Evolutionary conservation across 768 basidiomycete genomes (phyloP).

Genomic region (Rhizopogon sp.): DNA sequence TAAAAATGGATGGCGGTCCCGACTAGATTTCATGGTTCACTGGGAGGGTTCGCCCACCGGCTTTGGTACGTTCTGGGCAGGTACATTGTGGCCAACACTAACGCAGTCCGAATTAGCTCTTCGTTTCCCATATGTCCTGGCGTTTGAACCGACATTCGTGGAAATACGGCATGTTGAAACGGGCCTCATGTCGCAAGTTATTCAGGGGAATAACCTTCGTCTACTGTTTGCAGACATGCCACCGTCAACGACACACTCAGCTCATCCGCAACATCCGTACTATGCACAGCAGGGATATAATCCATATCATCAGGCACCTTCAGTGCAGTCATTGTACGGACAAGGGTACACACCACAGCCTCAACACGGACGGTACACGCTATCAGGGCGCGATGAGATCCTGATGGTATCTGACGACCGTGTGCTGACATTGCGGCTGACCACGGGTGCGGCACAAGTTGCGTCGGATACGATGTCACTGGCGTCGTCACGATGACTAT

Average conservation of each 20-base stretch:
- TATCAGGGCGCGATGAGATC: conserved; percentile 75
- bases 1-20: conserved; percentile 88
- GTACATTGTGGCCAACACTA: not conserved
- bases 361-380: conserved; percentile 39
- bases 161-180: conserved; percentile 96
- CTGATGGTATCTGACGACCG: conserved; percentile 88
- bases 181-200: conserved; percentile 88
- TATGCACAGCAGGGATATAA: conserved; percentile 24
- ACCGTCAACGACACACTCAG: conserved; percentile 64
- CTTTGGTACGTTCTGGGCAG: conserved; percentile 66
- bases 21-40: conserved; percentile 89
- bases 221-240: conserved; percentile 93
- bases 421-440: conserved; percentile 63
- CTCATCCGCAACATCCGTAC: conserved; percentile 32
- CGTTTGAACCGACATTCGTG: conserved; percentile 94
- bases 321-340: conserved; percentile 16
- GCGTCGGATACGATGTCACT: conserved; percentile 7
- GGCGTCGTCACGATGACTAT: conserved; percentile 13
- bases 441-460: conserved; percentile 19
- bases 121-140: conserved; percentile 94
- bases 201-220: conserved; percentile 86
- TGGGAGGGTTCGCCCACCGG: conserved; percentile 96
- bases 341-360: conserved; percentile 33
- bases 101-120: conserved; percentile 52
- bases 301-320: conserved; percentile 27